Percentiles rank a stretch among this genome's conserved stretches.
These are phyloP conservation scores for Fusarium sp. DNA, from an alignment of 2,329 filamentous ascomycete species.

Conservation along the genomic window DNA sequence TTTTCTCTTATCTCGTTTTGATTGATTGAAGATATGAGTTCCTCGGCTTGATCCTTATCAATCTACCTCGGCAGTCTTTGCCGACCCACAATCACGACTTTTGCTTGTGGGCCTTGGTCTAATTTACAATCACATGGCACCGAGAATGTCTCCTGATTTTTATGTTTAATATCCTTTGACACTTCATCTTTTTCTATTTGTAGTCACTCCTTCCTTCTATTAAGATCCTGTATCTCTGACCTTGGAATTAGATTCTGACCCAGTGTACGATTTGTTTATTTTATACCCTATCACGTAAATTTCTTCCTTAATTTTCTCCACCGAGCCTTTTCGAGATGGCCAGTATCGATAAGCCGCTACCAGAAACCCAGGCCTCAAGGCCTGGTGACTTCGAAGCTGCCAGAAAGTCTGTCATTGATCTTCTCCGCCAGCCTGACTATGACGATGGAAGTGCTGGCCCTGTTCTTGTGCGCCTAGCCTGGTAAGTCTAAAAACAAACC, in stretches of 20 bases:
- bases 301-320: not conserved
- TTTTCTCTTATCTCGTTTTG: not conserved
- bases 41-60: not conserved
- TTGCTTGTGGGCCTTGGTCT: not conserved
- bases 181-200: not conserved
- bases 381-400: not conserved
- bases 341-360: not conserved
- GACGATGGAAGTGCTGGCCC: conserved; percentile 9
- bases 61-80: not conserved
- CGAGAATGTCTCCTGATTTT: not conserved
- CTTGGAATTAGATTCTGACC: rapidly evolving
- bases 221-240: rapidly evolving
- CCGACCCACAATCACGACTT: not conserved
- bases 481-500: not conserved
- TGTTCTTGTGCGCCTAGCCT: conserved; percentile 9
- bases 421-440: not conserved
- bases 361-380: not conserved
- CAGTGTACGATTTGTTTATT: rapidly evolving
- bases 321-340: not conserved
- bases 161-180: not conserved
- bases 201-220: not conserved
- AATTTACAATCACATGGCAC: conserved; percentile 1
- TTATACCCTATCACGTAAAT: not conserved
- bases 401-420: not conserved
- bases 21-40: not conserved